phyloP scores from a whole-genome alignment of 352 stramenopile genomes.

The Phytophthora kernoviae region DNA sequence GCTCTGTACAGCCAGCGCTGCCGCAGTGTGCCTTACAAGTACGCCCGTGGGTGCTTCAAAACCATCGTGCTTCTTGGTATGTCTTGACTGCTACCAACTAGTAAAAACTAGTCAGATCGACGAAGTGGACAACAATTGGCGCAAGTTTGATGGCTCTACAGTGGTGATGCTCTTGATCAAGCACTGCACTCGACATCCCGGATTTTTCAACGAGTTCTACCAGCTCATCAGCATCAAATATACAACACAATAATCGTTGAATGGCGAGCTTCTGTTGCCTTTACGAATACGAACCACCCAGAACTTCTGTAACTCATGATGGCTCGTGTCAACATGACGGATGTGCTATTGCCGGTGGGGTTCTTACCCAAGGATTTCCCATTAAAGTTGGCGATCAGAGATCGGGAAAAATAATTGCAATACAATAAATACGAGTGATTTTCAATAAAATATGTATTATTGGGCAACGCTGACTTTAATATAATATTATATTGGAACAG shows the following conservation, averaged over 20 bases:
- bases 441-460: too few species aligned
- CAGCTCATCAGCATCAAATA: slow-evolving; percentile 38
- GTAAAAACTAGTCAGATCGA: slow-evolving; percentile 12
- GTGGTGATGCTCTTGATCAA: slow-evolving; percentile 31
- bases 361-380: background rate
- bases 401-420: too few species aligned
- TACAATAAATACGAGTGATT: too few species aligned
- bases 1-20: slow-evolving; percentile 3
- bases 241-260: slow-evolving; percentile 41
- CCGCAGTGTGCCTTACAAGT: slow-evolving; percentile 27
- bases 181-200: slow-evolving; percentile 36
- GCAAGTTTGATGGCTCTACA: slow-evolving; percentile 25
- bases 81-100: slow-evolving; percentile 31
- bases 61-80: slow-evolving; percentile 32
- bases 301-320: background rate
- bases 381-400: background rate
- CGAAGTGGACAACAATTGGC: slow-evolving; percentile 19
- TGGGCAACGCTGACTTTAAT: too few species aligned
- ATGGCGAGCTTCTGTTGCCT: slow-evolving; percentile 29
- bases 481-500: too few species aligned
- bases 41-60: slow-evolving; percentile 29
- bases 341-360: background rate
- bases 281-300: slow-evolving; percentile 22
- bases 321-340: slow-evolving; percentile 1
- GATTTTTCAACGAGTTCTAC: slow-evolving; percentile 23